Base-by-base conservation (phyloP, 2,329 filamentous ascomycete species). In the Colletotrichum australisinense region DNA sequence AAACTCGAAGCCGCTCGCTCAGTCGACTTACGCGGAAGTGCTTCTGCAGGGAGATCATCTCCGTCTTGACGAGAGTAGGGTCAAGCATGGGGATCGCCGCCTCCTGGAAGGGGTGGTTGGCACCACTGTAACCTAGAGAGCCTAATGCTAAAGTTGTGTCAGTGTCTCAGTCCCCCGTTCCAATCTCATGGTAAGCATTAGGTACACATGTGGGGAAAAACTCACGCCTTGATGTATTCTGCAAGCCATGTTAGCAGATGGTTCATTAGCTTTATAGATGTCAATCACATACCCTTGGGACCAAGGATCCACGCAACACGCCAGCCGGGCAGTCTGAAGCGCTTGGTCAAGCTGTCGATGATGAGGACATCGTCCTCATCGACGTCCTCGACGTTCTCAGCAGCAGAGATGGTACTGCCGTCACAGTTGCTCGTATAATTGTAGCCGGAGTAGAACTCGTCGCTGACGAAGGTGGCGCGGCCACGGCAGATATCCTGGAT, bases 371-470 rank as follows among this genome's bases (percentile, higher is more conserved):
- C 94, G 73, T 97, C 94, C 79, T 94, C 90, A 80, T 98, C 91
- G 19, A 98, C 95, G 78, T 98, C 95, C 69, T 95, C 89, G 62
- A 98, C 90, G 82, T 98, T 98, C 80, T 94, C 93, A 5, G 96
- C 96, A 9, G 95, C 93, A 63, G 93, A 95, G 81, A 98, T 94
- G 56, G 96, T 97, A 35, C 90, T 91, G 52, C 96, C 96, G 80
- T 98, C 95, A 82, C 96, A 98, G 85, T 95, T 89, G 77, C 91
- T 94, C 46, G 94, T 97, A 86, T 98, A 98, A 85, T 98, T 98
- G 88, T 98, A 98, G 26, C 95, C 95, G 12, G 92, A 92, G 86
- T 98, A 98, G 88, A 98, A 98, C 84, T 98, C 96, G 80, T 98
- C 96, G 85, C 95, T 94, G 82, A 98, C 95, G 69, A 98, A 87